Conservation (phyloP, 345 rosid species). For the Microthlaspi erraticum region DNA sequence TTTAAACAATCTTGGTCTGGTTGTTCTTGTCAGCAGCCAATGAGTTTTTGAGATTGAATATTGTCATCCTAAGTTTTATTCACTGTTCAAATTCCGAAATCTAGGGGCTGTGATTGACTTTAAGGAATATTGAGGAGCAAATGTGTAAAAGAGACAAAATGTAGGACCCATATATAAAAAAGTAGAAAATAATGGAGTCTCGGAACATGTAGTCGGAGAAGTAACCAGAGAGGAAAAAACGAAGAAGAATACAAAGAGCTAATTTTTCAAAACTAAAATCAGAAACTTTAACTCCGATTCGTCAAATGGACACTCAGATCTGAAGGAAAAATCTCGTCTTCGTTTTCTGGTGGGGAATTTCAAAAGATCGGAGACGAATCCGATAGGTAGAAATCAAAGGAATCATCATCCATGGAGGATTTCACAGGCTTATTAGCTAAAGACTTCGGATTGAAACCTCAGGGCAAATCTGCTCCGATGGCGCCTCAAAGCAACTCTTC, state of each 20-base stretch:
- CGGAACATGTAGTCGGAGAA: neutral
- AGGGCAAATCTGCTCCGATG: constrained; percentile 83
- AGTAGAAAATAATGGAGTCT: neutral
- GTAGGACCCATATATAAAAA: neutral
- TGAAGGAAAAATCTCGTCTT: neutral
- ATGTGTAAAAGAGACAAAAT: neutral
- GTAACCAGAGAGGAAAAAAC: neutral
- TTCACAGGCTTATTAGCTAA: constrained; percentile 62
- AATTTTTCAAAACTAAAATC: neutral
- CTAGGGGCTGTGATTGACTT: neutral
- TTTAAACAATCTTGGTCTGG: constrained; percentile 25
- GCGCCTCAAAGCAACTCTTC: constrained; percentile 53
- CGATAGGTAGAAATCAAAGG: constrained; percentile 9
- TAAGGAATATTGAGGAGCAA: neutral
- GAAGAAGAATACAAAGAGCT: neutral
- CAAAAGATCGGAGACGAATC: neutral
- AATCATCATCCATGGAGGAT: constrained; percentile 72
- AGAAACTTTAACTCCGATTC: neutral
- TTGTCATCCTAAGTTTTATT: no score
- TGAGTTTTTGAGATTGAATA: neutral
- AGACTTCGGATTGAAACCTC: constrained; percentile 75
- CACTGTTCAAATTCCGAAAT: neutral
- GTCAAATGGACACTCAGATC: constrained; percentile 9
- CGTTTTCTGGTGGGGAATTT: neutral
- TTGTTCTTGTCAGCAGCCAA: constrained; percentile 22